phyloP scores from a whole-genome alignment of 805 yeast genomes.

The Saccharomycopsis fibuligera region DNA sequence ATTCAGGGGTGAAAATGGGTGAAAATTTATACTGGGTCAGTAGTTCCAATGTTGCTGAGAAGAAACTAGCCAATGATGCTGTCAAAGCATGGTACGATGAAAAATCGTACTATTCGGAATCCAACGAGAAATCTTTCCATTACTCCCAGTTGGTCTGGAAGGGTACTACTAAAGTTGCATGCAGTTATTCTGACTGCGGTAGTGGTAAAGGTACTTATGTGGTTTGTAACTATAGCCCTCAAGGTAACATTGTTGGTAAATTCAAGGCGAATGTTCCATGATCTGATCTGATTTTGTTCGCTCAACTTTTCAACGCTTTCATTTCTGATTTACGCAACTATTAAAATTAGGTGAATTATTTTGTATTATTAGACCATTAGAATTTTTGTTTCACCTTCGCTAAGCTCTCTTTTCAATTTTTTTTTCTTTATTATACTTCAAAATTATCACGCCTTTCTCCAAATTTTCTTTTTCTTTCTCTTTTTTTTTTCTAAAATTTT shows the following conservation, averaged over 20 bases:
- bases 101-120: conserved; percentile 42
- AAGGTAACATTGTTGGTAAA: conserved; percentile 47
- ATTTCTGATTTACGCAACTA: too few species aligned
- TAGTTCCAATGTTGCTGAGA: conserved; percentile 30
- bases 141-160: conserved; percentile 79
- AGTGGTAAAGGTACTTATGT: conserved; percentile 40
- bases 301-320: too few species aligned
- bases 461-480: too few species aligned
- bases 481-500: too few species aligned
- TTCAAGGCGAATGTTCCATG: conserved; percentile 27
- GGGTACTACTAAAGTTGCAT: conserved; percentile 58
- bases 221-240: conserved; percentile 55
- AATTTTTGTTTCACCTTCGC: background rate
- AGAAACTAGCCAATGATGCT: conserved; percentile 25
- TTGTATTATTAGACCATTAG: too few species aligned
- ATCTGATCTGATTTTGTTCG: too few species aligned
- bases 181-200: conserved; percentile 60
- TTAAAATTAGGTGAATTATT: too few species aligned
- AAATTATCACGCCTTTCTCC: too few species aligned
- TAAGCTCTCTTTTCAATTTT: background rate
- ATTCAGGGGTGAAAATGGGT: conserved; percentile 57
- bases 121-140: conserved; percentile 45
- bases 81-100: conserved; percentile 74
- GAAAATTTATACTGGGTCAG: conserved; percentile 79
- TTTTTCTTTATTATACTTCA: too few species aligned